These are phyloP conservation scores for Mycena vulgaris DNA, from an alignment of 768 basidiomycete genomes.

Conservation along the genomic window DNA sequence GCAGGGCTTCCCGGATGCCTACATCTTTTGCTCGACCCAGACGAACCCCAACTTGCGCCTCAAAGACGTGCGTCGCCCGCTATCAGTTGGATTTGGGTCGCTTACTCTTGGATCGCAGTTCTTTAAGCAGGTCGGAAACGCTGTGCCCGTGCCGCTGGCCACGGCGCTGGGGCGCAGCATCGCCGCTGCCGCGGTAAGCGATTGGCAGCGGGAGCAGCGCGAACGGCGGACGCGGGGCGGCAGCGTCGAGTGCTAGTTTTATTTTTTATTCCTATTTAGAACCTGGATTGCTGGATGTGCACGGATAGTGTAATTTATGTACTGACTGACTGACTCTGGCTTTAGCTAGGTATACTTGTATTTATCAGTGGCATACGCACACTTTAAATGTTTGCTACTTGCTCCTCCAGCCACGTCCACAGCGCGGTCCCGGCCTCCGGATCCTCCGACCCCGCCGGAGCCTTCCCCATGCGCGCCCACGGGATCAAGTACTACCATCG, in stretches of 20 bases:
- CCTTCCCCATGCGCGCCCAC: conserved; percentile 56
- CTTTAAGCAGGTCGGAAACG: conserved; percentile 29
- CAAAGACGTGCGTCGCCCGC: conserved; percentile 18
- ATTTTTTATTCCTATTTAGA: too few species aligned
- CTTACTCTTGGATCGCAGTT: conserved; percentile 1
- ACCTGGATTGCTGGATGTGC: too few species aligned
- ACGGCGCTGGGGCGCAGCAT: conserved; percentile 30
- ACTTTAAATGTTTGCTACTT: conserved; percentile 43
- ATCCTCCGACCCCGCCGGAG: conserved; percentile 40
- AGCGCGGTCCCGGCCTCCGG: conserved; percentile 51
- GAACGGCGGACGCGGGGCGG: too few species aligned
- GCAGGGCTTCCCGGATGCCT: conserved; percentile 69
- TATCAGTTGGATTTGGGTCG: too few species aligned
- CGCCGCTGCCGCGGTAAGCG: conserved; percentile 1
- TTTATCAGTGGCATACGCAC: too few species aligned
- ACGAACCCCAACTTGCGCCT: conserved; percentile 30
- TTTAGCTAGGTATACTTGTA: too few species aligned
- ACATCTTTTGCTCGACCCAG: conserved; percentile 59
- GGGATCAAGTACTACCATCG: conserved; percentile 57
- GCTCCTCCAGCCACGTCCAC: conserved; percentile 63
- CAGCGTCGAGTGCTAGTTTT: too few species aligned
- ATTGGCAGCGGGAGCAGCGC: too few species aligned
- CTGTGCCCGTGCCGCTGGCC: conserved; percentile 27
- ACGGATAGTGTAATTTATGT: too few species aligned
- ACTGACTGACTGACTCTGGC: too few species aligned